phyloP scores from a whole-genome alignment of 2,329 filamentous ascomycete species.

The Lachnellula arida region DNA sequence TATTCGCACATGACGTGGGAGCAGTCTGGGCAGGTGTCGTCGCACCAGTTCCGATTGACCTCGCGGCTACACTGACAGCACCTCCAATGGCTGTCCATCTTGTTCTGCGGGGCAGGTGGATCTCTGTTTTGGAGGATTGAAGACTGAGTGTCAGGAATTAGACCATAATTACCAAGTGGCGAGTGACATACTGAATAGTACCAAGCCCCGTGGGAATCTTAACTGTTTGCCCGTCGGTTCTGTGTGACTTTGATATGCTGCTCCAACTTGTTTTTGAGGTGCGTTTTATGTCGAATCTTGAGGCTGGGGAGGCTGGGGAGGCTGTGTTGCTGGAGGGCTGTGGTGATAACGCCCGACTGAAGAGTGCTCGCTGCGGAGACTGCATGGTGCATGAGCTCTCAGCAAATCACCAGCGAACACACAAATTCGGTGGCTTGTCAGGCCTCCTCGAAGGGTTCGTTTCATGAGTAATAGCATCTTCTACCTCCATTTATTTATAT shows the following conservation, averaged over 20 bases:
- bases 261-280: no score
- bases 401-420: background rate
- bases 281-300: background rate
- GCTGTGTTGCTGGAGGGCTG: background rate
- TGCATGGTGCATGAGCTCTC: background rate
- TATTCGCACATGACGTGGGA: background rate
- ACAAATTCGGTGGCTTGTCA: background rate
- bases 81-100: background rate
- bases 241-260: no score
- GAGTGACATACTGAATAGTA: no score
- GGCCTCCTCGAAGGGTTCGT: background rate
- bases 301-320: background rate
- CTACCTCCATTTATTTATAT: background rate
- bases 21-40: conserved; percentile 1
- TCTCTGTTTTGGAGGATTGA: background rate
- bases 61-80: background rate
- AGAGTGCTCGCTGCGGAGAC: background rate
- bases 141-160: background rate
- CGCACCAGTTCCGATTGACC: background rate
- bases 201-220: no score
- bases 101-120: background rate
- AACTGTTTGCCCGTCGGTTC: no score
- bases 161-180: no score
- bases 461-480: background rate
- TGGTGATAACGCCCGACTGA: background rate